Evolutionary conservation across 805 yeast genomes (phyloP).

Genomic region (Yamadazyma laniorum): DNA sequence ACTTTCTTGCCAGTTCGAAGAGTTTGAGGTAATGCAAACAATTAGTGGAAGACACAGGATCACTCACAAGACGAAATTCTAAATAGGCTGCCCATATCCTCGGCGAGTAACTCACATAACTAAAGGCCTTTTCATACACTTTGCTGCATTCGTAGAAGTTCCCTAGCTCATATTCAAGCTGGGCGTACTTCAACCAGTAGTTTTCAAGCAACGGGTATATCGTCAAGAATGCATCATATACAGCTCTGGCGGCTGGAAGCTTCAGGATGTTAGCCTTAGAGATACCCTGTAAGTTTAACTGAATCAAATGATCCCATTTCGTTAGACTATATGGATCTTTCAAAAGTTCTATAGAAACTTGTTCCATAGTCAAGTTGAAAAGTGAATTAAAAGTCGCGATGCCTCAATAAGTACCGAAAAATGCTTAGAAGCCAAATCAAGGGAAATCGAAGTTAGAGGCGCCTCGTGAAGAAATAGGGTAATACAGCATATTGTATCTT

Average conservation of each 20-base stretch:
- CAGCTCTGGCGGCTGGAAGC: slow-evolving; percentile 7
- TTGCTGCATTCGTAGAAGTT: slow-evolving; percentile 33
- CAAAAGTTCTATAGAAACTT: slow-evolving; percentile 10
- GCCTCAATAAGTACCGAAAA: no score
- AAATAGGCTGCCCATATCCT: slow-evolving; percentile 53
- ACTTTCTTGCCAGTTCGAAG: slow-evolving; percentile 48
- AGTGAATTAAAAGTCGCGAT: not conserved
- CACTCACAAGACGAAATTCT: slow-evolving; percentile 35
- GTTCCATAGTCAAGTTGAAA: slow-evolving; percentile 3
- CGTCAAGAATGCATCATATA: slow-evolving; percentile 10
- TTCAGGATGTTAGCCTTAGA: slow-evolving; percentile 1
- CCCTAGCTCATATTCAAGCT: slow-evolving; percentile 46
- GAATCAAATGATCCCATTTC: slow-evolving; percentile 12
- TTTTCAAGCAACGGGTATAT: slow-evolving; percentile 51
- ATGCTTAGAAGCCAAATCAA: no score
- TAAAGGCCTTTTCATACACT: slow-evolving; percentile 41
- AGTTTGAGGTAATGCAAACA: slow-evolving; percentile 16
- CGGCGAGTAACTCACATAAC: slow-evolving; percentile 41
- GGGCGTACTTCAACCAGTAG: slow-evolving; percentile 59
- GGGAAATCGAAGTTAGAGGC: no score
- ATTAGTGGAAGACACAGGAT: slow-evolving; percentile 24
- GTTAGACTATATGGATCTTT: slow-evolving; percentile 15
- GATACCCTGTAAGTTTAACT: slow-evolving; percentile 1
- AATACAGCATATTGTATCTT: no score
- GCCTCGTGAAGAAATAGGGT: no score